Conservation (phyloP, 169 alveolate genomes). For the Cryptosporidium baileyi region DNA sequence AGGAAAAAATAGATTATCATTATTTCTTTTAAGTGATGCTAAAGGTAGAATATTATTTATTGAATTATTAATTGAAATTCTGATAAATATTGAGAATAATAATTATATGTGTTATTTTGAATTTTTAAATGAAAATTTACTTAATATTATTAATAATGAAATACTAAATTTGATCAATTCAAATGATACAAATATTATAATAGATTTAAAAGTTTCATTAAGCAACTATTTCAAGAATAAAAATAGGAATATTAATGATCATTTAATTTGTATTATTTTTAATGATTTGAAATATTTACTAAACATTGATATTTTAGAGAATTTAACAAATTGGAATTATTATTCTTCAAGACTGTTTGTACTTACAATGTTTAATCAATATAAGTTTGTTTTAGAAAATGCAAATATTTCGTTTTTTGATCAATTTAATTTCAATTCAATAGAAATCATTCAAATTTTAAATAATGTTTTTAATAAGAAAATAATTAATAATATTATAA, state of each 20-base stretch:
- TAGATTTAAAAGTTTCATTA: slow-evolving; percentile 3
- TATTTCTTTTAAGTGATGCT: not conserved
- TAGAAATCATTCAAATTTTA: no score
- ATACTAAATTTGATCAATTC: slow-evolving; percentile 4
- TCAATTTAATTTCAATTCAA: no score
- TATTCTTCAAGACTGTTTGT: slow-evolving; percentile 10
- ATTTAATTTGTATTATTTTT: not conserved
- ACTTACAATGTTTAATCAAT: slow-evolving; percentile 27
- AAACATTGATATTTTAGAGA: not conserved
- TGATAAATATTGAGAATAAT: no score
- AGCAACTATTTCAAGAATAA: not conserved
- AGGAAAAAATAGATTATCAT: not conserved
- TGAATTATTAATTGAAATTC: no score
- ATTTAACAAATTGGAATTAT: not conserved
- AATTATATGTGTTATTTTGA: no score
- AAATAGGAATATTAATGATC: not conserved
- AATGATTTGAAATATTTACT: slow-evolving; percentile 7
- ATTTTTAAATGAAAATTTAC: slow-evolving; percentile 32
- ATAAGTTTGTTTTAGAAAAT: no score
- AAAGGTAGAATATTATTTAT: slow-evolving; percentile 59
- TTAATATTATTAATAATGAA: not conserved
- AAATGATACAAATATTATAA: not conserved
- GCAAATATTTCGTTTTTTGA: no score
- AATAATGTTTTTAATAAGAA: no score
- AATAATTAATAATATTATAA: no score